Evolutionary conservation across 148 eudicot species (phyloP).

Genomic region (Arctostaphylos glauca): DNA sequence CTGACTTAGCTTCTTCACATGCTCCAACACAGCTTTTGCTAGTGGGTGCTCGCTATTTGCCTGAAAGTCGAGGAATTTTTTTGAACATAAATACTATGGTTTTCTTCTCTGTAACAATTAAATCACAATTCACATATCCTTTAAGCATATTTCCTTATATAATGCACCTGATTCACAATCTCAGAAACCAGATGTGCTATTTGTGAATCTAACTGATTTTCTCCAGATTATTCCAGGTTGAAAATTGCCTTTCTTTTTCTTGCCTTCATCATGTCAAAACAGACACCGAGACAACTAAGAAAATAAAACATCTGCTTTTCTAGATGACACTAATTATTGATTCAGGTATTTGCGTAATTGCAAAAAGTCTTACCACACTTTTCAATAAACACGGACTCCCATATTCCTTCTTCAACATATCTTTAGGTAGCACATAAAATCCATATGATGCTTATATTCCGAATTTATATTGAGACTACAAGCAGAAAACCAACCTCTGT

Average conservation of each 20-base stretch:
- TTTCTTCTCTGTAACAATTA: background rate
- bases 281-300: background rate
- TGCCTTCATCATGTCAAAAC: background rate
- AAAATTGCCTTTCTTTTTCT: background rate
- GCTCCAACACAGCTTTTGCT: slow-evolving; percentile 81
- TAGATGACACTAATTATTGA: background rate
- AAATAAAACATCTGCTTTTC: background rate
- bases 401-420: background rate
- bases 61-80: slow-evolving; percentile 30
- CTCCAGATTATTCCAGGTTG: background rate
- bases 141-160: background rate
- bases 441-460: background rate
- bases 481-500: slow-evolving; percentile 58
- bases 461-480: background rate
- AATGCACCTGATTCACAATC: background rate
- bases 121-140: background rate
- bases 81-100: background rate
- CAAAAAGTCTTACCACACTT: background rate
- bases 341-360: background rate
- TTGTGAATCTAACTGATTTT: background rate
- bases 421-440: background rate
- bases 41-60: slow-evolving; percentile 95
- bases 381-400: background rate
- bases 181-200: background rate
- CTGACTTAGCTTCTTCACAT: slow-evolving; percentile 63